A percentile compares a stretch with the other conserved stretches of the same genome.
Conservation (phyloP, 345 rosid species). For the Passiflora organensis region DNA sequence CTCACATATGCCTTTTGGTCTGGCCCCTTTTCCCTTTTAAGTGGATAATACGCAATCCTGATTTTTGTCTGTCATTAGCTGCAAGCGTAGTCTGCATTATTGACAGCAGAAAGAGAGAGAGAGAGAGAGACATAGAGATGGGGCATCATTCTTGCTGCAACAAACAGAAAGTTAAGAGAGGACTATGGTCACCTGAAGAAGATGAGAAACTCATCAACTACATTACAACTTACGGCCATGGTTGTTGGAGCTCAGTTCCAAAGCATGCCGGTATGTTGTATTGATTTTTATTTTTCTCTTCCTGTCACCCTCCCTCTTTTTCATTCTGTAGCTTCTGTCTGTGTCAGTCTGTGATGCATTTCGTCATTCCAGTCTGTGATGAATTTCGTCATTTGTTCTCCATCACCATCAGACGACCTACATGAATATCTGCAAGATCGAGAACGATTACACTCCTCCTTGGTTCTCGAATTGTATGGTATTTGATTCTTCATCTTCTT, state of each 20-base stretch:
- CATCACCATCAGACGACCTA: no score
- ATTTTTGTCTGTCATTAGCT: slow-evolving; percentile 25
- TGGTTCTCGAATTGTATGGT: not conserved
- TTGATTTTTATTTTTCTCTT: not conserved
- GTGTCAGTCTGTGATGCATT: no score
- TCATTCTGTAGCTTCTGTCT: no score
- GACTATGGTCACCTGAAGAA: slow-evolving; percentile 98
- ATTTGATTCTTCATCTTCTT: not conserved
- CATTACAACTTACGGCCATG: slow-evolving; percentile 88
- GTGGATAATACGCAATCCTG: slow-evolving; percentile 21
- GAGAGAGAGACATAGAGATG: slow-evolving; percentile 37
- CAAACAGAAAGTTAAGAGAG: slow-evolving; percentile 98
- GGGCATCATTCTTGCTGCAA: slow-evolving; percentile 98
- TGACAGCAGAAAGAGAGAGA: slow-evolving; percentile 4
- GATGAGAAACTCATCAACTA: slow-evolving; percentile 93
- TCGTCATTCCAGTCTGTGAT: no score
- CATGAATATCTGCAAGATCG: no score
- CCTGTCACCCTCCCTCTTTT: slow-evolving; percentile 9
- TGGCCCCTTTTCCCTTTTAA: slow-evolving; percentile 16
- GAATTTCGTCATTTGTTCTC: no score
- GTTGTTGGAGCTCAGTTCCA: slow-evolving; percentile 99
- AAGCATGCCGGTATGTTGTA: slow-evolving; percentile 73
- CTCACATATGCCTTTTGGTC: not conserved
- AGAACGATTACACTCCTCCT: no score
- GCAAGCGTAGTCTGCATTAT: not conserved